Evolutionary conservation across 2,329 filamentous ascomycete species (phyloP).

Genomic region (Cercospora sp.): DNA sequence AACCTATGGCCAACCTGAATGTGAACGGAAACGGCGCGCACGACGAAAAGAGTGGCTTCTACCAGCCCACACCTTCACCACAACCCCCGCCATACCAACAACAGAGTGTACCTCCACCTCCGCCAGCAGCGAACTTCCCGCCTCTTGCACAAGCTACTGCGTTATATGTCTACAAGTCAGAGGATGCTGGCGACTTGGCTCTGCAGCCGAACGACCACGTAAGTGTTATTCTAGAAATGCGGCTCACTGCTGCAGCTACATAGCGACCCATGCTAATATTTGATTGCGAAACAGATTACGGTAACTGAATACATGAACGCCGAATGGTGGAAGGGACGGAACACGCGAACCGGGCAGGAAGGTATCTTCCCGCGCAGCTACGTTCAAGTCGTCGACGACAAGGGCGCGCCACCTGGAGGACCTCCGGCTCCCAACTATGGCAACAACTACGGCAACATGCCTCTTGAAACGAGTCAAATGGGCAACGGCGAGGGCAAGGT

Average conservation of each 20-base stretch:
- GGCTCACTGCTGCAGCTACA: neutral
- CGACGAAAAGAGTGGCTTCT: conserved; percentile 44
- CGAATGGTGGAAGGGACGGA: conserved; percentile 94
- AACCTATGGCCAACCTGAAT: conserved; percentile 38
- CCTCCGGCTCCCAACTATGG: conserved; percentile 53
- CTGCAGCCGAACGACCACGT: conserved; percentile 80
- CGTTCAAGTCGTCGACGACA: conserved; percentile 69
- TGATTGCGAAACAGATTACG: conserved; percentile 38
- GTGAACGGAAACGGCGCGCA: conserved; percentile 33
- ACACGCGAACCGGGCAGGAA: conserved; percentile 76
- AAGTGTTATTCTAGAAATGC: neutral
- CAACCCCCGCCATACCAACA: conserved; percentile 54
- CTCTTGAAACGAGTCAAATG: conserved; percentile 68
- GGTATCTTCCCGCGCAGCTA: conserved; percentile 96
- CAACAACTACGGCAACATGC: conserved; percentile 63
- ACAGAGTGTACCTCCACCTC: conserved; percentile 46
- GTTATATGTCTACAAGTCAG: conserved; percentile 77
- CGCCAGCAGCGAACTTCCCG: conserved; percentile 48
- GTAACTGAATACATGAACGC: conserved; percentile 92
- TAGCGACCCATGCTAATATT: neutral
- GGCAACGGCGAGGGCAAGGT: conserved; percentile 51
- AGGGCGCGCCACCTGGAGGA: conserved; percentile 47
- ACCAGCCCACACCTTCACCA: conserved; percentile 42
- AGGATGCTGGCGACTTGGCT: conserved; percentile 77
- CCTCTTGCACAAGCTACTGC: conserved; percentile 74